phyloP scores from a whole-genome alignment of 2,329 filamentous ascomycete species.

The Ophiocordyceps australis region DNA sequence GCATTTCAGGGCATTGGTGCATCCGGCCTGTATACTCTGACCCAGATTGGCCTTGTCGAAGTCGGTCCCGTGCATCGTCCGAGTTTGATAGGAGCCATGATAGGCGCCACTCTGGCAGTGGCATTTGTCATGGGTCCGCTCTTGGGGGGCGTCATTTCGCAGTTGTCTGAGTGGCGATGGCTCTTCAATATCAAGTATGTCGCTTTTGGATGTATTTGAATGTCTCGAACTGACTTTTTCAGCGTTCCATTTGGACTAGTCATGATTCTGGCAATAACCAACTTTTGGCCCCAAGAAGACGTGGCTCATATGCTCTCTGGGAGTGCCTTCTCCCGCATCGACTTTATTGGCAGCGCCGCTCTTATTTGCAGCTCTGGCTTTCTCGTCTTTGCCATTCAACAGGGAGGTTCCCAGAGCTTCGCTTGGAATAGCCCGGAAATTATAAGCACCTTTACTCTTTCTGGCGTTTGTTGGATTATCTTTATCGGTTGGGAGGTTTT shows the following conservation, averaged over 20 bases:
- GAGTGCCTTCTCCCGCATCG: constrained; percentile 26
- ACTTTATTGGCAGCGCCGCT: constrained; percentile 30
- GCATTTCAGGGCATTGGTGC: constrained; percentile 42
- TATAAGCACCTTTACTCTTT: constrained; percentile 25
- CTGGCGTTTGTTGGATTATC: constrained; percentile 25
- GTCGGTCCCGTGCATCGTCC: constrained; percentile 33
- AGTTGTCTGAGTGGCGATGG: constrained; percentile 36
- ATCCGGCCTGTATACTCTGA: constrained; percentile 41
- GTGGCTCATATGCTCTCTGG: constrained; percentile 17
- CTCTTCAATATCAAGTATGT: constrained; percentile 44
- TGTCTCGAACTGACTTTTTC: constrained; percentile 4
- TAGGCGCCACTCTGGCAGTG: constrained; percentile 35
- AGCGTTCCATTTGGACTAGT: constrained; percentile 30
- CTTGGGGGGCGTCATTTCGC: constrained; percentile 35
- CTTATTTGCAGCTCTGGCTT: constrained; percentile 33
- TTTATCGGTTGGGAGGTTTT: constrained; percentile 33
- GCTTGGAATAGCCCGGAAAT: constrained; percentile 33
- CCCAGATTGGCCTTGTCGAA: constrained; percentile 37
- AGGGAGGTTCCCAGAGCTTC: constrained; percentile 32
- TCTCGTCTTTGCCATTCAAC: constrained; percentile 36
- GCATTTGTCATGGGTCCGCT: constrained; percentile 41
- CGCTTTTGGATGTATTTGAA: no score
- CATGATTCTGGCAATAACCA: constrained; percentile 26
- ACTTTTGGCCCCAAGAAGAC: constrained; percentile 23
- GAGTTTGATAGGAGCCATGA: constrained; percentile 32